Evolutionary conservation across 1,284 basidiomycete species (phyloP).

Genomic region (Irpex sp.): DNA sequence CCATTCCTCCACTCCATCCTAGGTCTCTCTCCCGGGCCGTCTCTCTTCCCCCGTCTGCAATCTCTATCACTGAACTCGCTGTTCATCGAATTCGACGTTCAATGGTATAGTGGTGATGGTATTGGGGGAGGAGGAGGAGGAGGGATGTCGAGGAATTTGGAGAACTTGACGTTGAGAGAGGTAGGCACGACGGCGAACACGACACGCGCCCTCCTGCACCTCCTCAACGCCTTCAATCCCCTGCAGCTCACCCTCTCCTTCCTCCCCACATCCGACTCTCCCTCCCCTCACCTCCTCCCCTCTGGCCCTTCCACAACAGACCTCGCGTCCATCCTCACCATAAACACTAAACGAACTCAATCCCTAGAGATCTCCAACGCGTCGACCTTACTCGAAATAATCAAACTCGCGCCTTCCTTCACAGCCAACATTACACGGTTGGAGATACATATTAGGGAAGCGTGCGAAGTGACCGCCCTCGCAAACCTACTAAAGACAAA

Average conservation of each 20-base stretch:
- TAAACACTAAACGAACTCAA: background rate
- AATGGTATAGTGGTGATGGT: background rate
- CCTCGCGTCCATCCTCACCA: background rate
- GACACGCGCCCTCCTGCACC: background rate
- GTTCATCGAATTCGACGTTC: background rate
- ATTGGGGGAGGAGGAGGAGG: no score
- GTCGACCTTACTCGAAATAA: background rate
- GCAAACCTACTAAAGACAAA: background rate
- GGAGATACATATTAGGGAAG: background rate
- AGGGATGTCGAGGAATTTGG: no score
- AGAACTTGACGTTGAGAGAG: background rate
- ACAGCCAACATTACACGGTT: background rate
- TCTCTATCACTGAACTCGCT: background rate
- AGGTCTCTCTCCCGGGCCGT: background rate
- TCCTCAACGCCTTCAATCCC: background rate
- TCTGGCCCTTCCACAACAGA: background rate
- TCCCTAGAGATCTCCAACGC: background rate
- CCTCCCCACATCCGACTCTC: background rate
- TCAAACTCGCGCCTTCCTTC: background rate
- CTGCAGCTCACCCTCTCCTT: background rate
- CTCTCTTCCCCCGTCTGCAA: background rate
- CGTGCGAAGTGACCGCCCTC: background rate
- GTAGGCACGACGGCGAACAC: background rate
- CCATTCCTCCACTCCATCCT: background rate
- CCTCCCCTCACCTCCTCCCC: background rate